Evolutionary conservation across 495 filamentous ascomycete genomes (phyloP), one percentile per base, ranked within the genome.

Genomic region (Ramalina intermedia): DNA sequence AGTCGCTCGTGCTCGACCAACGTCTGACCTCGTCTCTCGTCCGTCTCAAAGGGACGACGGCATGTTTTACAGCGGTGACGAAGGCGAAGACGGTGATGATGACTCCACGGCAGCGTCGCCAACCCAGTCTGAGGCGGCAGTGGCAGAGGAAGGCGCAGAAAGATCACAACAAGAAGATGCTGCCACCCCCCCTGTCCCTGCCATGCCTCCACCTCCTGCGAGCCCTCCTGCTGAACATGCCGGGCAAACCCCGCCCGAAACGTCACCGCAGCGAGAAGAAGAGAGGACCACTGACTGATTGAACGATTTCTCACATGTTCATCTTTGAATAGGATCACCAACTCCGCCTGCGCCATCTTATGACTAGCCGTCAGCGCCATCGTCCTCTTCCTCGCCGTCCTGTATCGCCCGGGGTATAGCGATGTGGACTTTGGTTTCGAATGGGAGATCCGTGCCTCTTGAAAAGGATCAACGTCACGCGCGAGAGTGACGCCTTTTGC

Each of bases 311-410:
- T 33, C 29, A 11, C 12, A 9, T 13, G 8, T 33, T 33, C 29
- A 24, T 33, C 18, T 33, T 13, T 33, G 29, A 33, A 33, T 33
- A 33, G 29, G 29, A 33, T 33, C 29, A 33, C 29, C 7, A 33
- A 33, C 20, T 48, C 55, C 18, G 24, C 46, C 40, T 57, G 55
- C 55, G 61, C 67, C 58, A 57, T 67, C 58, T 69, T 72, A 66
- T 73, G 70, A 72, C 69, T 73, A 67, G 63, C 67, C 63, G 65
- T 65, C 59, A 66, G 68, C 60, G 63, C 71, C 50, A 55, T 72
- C 47, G 41, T 69, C 48, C 60, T 70, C 46, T 62, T 58, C 6
- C 12, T 41, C 8, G 17, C 45, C 6, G n/a, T 49, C 24, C 16
- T 37, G 14, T 16, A 33, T 9, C 18, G 18, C 7, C 44, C 44